Evolutionary conservation across 805 yeast species (phyloP).

Genomic region (Barnettozyma californica): DNA sequence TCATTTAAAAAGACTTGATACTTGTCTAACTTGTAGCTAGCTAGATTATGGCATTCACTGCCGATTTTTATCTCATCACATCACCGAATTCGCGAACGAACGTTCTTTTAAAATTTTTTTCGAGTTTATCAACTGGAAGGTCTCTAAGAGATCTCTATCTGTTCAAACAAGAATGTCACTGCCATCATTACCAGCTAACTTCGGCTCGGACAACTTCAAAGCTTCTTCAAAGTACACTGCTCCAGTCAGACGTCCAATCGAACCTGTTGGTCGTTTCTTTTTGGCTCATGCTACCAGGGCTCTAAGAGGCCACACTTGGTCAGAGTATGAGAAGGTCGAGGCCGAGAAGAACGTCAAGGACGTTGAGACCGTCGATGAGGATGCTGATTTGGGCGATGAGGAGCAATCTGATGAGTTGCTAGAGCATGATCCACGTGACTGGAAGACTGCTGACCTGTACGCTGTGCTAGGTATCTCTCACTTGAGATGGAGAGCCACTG

Average conservation of each 20-base stretch:
- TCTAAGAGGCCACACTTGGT: conserved; percentile 96
- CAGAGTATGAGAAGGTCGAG: conserved; percentile 91
- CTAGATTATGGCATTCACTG: too few species aligned
- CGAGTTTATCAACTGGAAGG: not conserved
- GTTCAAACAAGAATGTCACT: conserved; percentile 30
- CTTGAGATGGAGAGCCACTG: conserved; percentile 86
- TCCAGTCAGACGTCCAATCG: conserved; percentile 75
- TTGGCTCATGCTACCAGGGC: conserved; percentile 96
- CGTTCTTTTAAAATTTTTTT: not conserved
- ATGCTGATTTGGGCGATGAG: conserved; percentile 63
- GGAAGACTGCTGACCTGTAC: conserved; percentile 95
- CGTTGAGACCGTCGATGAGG: conserved; percentile 50
- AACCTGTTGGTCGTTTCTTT: conserved; percentile 95
- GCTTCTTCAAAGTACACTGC: conserved; percentile 47
- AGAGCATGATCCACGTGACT: conserved; percentile 92
- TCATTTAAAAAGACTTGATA: conserved; percentile 5
- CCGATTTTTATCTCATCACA: too few species aligned
- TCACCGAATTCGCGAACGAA: not conserved
- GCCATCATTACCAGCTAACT: conserved; percentile 51
- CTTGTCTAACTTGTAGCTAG: too few species aligned
- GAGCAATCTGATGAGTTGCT: conserved; percentile 67
- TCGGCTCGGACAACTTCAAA: conserved; percentile 45
- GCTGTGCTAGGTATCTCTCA: conserved; percentile 93
- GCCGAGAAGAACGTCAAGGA: conserved; percentile 79
- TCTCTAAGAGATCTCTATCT: not conserved